Conservation (phyloP, 768 basidiomycete species). For the Amanita rubescens region DNA sequence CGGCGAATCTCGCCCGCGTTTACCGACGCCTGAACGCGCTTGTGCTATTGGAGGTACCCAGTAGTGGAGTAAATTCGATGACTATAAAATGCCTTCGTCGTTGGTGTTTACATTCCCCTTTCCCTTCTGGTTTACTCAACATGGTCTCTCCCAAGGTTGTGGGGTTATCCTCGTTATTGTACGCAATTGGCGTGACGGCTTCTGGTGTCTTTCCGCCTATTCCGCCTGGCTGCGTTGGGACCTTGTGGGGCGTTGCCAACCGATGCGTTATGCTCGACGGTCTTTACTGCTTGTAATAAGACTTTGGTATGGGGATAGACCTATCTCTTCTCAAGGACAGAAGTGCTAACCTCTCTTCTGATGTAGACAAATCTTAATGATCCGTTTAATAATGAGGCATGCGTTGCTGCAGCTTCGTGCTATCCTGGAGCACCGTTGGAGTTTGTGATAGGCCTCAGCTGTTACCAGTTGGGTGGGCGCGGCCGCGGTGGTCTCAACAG, state of each 20-base stretch:
- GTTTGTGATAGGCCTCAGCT: slow-evolving; percentile 6
- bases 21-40: no score
- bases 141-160: background rate
- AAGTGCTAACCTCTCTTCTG: background rate
- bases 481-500: background rate
- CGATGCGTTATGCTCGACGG: slow-evolving; percentile 8
- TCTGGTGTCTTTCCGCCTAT: slow-evolving; percentile 10
- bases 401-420: slow-evolving; percentile 11
- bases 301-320: slow-evolving; percentile 1
- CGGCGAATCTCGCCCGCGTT: no score
- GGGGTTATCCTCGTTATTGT: background rate
- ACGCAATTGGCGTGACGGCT: background rate
- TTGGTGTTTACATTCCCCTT: background rate
- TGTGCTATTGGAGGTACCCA: no score
- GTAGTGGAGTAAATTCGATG: background rate
- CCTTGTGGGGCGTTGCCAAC: slow-evolving; percentile 7
- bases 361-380: slow-evolving; percentile 1
- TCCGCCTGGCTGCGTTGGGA: background rate
- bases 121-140: background rate
- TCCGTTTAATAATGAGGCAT: slow-evolving; percentile 7
- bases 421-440: slow-evolving; percentile 4
- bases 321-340: background rate
- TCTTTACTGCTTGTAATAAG: slow-evolving; percentile 10
- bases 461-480: slow-evolving; percentile 1
- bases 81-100: background rate